Percentiles rank a stretch among this genome's conserved stretches.
Conservation (phyloP, 1,284 basidiomycete species). For the Irpex sp. region DNA sequence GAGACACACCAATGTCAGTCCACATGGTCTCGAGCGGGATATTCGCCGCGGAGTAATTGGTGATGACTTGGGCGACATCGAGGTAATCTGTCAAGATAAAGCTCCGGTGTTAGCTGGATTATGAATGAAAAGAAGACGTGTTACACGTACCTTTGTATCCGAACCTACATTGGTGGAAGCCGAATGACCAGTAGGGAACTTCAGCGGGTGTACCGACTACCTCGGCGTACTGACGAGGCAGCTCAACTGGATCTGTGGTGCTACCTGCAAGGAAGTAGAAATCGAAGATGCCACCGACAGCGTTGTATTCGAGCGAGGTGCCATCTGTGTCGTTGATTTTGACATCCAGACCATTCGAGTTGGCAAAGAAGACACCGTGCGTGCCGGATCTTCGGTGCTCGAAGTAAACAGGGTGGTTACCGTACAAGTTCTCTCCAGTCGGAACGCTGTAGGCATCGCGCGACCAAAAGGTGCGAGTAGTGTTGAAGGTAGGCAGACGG, state of each 20-base stretch:
- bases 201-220: constrained; percentile 60
- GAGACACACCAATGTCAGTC: constrained; percentile 61
- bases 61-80: constrained; percentile 57
- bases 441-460: constrained; percentile 61
- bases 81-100: constrained; percentile 43
- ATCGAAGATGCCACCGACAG: constrained; percentile 68
- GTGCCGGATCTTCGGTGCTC: constrained; percentile 63
- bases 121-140: background rate
- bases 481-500: constrained; percentile 57
- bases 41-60: constrained; percentile 52
- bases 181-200: constrained; percentile 69
- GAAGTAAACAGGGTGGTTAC: constrained; percentile 68
- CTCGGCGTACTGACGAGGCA: constrained; percentile 64
- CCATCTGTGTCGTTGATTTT: constrained; percentile 48
- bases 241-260: constrained; percentile 53
- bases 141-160: constrained; percentile 50
- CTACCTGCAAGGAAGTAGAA: constrained; percentile 76
- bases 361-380: constrained; percentile 66
- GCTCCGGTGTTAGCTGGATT: background rate
- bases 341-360: constrained; percentile 74
- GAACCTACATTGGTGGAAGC: constrained; percentile 70
- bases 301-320: constrained; percentile 62
- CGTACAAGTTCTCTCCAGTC: constrained; percentile 56
- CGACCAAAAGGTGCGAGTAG: constrained; percentile 65
- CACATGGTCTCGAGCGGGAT: constrained; percentile 77